These are phyloP conservation scores for Houttuynia cordata DNA, from an alignment of 164 flowering plant species.

Conservation along the genomic window DNA sequence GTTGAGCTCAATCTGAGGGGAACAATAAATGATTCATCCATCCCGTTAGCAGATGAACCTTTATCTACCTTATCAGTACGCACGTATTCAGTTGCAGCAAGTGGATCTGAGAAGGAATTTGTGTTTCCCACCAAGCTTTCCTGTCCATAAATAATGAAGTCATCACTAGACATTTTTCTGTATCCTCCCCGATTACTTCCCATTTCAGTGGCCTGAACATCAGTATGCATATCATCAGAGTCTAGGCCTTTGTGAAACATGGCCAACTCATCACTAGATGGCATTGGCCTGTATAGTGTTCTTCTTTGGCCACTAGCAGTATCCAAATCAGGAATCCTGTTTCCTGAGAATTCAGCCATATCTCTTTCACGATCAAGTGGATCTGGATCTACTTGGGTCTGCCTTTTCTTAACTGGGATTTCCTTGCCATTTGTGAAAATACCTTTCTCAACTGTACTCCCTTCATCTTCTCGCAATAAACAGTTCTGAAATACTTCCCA, in stretches of 20 bases:
- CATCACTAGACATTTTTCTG: conserved; percentile 41
- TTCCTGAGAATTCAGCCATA: conserved; percentile 17
- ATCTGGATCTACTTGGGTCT: conserved; percentile 29
- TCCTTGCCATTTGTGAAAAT: conserved; percentile 52
- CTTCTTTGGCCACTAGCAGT: conserved; percentile 21
- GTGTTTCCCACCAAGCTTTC: conserved; percentile 17
- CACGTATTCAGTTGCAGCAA: conserved; percentile 31
- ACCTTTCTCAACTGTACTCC: conserved; percentile 22
- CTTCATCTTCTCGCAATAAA: conserved; percentile 53
- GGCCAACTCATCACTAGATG: conserved; percentile 33
- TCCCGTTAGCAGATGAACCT: conserved; percentile 23
- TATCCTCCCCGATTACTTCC: conserved; percentile 32
- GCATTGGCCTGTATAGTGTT: conserved; percentile 13
- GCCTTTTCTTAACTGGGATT: conserved; percentile 29
- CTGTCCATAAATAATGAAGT: conserved; percentile 40
- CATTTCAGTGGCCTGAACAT: conserved; percentile 31
- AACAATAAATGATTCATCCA: conserved; percentile 76
- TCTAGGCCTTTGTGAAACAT: conserved; percentile 20
- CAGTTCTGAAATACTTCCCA: conserved; percentile 92
- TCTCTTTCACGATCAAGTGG: conserved; percentile 30
- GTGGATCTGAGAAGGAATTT: conserved; percentile 33
- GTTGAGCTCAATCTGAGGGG: conserved; percentile 37
- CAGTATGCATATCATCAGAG: conserved; percentile 18
- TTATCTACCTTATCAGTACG: conserved; percentile 19
- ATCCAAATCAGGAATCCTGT: conserved; percentile 21